A percentile compares a stretch with the other conserved stretches of the same genome.
These are phyloP conservation scores for Parastagonospora avenae DNA, from an alignment of 2,329 filamentous ascomycete genomes.

Conservation along the genomic window DNA sequence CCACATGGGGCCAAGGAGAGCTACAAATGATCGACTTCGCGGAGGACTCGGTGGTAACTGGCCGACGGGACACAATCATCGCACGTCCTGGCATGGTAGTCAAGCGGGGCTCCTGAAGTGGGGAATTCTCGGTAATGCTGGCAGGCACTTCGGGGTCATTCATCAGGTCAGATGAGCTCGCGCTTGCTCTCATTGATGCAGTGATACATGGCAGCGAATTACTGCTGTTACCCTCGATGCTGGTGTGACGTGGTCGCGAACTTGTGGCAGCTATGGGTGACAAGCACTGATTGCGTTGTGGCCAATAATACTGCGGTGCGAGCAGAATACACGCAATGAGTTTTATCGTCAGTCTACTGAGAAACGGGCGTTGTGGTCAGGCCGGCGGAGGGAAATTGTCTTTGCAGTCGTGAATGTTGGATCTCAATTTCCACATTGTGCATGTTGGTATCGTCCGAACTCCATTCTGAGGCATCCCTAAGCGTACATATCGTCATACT, in stretches of 20 bases:
- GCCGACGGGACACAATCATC: conserved; percentile 19
- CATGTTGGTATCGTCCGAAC: conserved; percentile 5
- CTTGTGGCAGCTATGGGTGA: background rate
- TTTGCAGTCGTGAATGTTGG: background rate
- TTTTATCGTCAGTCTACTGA: no score
- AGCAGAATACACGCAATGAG: no score
- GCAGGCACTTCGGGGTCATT: conserved; percentile 16
- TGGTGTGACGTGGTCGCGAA: conserved; percentile 12
- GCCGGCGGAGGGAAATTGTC: no score
- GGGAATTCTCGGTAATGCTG: conserved; percentile 13
- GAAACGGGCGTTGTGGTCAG: no score
- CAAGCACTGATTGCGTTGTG: background rate
- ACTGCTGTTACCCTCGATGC: conserved; percentile 8
- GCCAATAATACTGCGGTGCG: background rate
- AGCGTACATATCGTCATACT: conserved; percentile 59
- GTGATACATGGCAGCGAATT: conserved; percentile 16
- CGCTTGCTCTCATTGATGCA: conserved; percentile 16
- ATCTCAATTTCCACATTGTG: background rate
- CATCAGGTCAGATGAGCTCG: conserved; percentile 24
- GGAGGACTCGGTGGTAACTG: conserved; percentile 3
- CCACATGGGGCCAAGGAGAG: conserved; percentile 14
- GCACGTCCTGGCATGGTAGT: conserved; percentile 18
- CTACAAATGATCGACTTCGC: conserved; percentile 19
- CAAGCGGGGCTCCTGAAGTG: conserved; percentile 9
- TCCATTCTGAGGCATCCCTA: conserved; percentile 28